phyloP scores from a whole-genome alignment of 805 yeast genomes.

The Teunomyces cretensis region DNA sequence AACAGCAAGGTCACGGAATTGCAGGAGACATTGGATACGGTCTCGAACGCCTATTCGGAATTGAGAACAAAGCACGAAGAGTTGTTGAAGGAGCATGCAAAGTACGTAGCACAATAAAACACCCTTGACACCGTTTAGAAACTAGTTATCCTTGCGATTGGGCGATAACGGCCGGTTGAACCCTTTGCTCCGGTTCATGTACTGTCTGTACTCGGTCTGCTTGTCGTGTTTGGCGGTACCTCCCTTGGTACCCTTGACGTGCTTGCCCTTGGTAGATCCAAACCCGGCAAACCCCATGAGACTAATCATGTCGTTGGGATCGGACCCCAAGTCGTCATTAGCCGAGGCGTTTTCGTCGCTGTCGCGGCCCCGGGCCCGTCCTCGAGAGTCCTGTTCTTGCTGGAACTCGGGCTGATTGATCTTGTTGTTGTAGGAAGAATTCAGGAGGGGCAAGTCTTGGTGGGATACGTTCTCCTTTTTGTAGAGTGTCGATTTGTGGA shows the following conservation, averaged over 20 bases:
- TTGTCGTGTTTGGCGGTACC: constrained; percentile 41
- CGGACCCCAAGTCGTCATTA: constrained; percentile 13
- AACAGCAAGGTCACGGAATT: constrained; percentile 32
- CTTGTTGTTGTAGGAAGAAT: constrained; percentile 17
- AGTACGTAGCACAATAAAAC: constrained; percentile 12
- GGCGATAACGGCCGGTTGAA: constrained; percentile 58
- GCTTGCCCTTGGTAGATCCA: constrained; percentile 55
- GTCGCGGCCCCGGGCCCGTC: constrained; percentile 24
- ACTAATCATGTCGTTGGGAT: constrained; percentile 31
- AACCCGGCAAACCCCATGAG: constrained; percentile 62
- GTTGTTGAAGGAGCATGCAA: constrained; percentile 50
- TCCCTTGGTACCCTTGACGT: constrained; percentile 49
- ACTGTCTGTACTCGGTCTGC: constrained; percentile 54
- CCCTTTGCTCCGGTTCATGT: constrained; percentile 58
- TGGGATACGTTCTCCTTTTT: constrained; percentile 13
- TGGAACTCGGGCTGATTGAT: constrained; percentile 12
- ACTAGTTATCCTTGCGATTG: constrained; percentile 16
- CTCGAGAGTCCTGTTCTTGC: constrained; percentile 21
- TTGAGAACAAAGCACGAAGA: constrained; percentile 61
- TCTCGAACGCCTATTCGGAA: constrained; percentile 60
- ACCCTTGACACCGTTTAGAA: too few species aligned
- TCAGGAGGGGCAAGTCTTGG: constrained; percentile 17
- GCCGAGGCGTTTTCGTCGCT: constrained; percentile 1
- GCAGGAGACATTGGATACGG: constrained; percentile 45
- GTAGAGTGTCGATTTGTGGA: constrained; percentile 15